phyloP scores from a whole-genome alignment of 805 yeast species.

The Candida corydali region DNA sequence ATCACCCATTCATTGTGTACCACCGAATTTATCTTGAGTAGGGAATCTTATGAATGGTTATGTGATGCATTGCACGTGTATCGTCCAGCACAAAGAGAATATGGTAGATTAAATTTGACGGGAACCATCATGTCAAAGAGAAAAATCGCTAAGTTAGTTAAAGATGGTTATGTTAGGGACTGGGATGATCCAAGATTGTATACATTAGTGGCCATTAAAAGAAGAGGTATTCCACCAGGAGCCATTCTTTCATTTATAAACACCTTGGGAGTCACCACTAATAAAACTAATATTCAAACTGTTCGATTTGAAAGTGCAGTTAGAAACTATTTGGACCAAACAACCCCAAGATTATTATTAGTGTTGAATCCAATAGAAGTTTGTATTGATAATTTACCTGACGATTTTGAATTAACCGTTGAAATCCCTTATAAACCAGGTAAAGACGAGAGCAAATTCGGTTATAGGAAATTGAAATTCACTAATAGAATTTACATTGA shows the following conservation, averaged over 20 bases:
- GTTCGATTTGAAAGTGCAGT: conserved; percentile 86
- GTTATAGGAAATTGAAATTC: conserved; percentile 65
- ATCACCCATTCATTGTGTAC: conserved; percentile 96
- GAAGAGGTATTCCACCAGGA: conserved; percentile 99
- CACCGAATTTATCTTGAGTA: conserved; percentile 84
- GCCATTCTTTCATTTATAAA: conserved; percentile 90
- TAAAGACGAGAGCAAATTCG: conserved; percentile 46
- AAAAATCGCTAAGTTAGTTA: conserved; percentile 90
- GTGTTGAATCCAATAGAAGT: conserved; percentile 82
- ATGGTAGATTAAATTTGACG: conserved; percentile 91
- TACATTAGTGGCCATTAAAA: conserved; percentile 88
- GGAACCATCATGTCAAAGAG: conserved; percentile 95
- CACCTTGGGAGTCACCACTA: conserved; percentile 94
- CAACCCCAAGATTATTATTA: conserved; percentile 94
- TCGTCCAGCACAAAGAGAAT: conserved; percentile 98
- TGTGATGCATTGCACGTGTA: conserved; percentile 93
- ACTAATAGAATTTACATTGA: conserved; percentile 80
- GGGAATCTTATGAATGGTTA: conserved; percentile 98
- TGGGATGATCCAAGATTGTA: conserved; percentile 99
- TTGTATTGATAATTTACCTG: conserved; percentile 75
- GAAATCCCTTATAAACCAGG: conserved; percentile 92
- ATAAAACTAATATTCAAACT: conserved; percentile 86
- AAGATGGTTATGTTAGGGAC: conserved; percentile 75
- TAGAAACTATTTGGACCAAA: conserved; percentile 80
- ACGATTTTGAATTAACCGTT: conserved; percentile 64